Base-by-base conservation (phyloP, 768 basidiomycete species). In the Sarcodon aspratus region DNA sequence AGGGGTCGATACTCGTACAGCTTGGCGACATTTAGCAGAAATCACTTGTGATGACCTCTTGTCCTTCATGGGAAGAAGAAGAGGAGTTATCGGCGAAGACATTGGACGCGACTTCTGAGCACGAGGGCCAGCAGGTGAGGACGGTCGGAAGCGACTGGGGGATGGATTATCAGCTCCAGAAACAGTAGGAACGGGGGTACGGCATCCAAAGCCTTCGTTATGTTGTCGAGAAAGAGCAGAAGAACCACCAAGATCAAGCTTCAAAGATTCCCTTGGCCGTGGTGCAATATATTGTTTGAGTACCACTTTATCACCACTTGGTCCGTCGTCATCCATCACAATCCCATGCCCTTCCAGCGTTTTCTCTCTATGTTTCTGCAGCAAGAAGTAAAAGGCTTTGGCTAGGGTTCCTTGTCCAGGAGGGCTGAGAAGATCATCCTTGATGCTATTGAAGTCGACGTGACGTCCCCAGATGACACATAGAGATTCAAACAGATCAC, bases 331-430 rank as follows among this genome's bases (percentile, higher is more conserved):
- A 44, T 69, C 63, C 50, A 68, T 63, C 47, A 72, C 64, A 46
- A 68, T 73, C n/a, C 71, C 74, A 57, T 75, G 70, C 43, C 78
- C 74, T 57, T 76, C 69, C 56, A 79, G 66, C 1, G 68, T 68
- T 48, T 76, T 78, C 56, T 89, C 82, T 50, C 85, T 78, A 57
- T 90, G 86, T 62, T 76, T 76, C 36, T 77, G 70, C 15, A 95
- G 74, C 35, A 95, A 74, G 60, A 84, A 90, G 60, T 93, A 95
- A 63, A 93, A 92, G 0, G 86, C 87, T 61, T 94, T 94, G 9
- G 88, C 85, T 51, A 88, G 75, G 8, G 78, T 76, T 10, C 85
- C 85, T 46, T 76, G 68, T 15, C 82, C 86, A 13, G 74, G 71
- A 9, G 83, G 80, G 31, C 82, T 76, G 53, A 85, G 75, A 6